A percentile compares a stretch with the other conserved stretches of the same genome.
Evolutionary conservation across 2,329 filamentous ascomycete genomes (phyloP).

Genomic region (Neopestalotiopsis rosae): DNA sequence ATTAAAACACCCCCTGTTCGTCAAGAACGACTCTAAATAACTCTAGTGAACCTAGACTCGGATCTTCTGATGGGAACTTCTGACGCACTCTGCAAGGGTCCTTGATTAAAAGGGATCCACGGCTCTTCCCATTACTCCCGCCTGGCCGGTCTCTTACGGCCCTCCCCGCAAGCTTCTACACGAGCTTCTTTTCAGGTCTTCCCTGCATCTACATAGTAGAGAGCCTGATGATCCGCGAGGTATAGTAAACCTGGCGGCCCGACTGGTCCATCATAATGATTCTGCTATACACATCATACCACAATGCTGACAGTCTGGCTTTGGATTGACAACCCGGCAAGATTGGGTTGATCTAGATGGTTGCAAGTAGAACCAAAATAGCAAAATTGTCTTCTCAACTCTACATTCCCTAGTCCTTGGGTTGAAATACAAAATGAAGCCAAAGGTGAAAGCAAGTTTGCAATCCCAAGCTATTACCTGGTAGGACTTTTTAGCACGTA

Average conservation of each 20-base stretch:
- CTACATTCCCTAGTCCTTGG: no score
- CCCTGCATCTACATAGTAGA: neutral
- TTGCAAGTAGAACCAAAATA: no score
- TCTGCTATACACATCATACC: neutral
- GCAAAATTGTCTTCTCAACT: no score
- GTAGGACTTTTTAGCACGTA: neutral
- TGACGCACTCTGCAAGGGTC: neutral
- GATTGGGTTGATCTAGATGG: no score
- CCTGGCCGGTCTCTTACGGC: neutral
- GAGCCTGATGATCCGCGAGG: neutral
- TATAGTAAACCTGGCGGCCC: neutral
- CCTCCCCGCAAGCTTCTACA: neutral
- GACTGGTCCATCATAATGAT: neutral
- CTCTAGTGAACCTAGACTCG: neutral
- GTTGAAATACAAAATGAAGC: no score
- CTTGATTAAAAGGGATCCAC: constrained; percentile 2
- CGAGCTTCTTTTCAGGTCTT: neutral
- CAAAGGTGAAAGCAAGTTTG: neutral
- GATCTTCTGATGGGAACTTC: neutral
- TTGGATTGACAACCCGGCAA: no score
- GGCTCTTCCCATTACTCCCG: neutral
- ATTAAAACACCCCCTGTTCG: no score
- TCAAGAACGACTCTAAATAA: neutral
- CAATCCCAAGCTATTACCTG: neutral
- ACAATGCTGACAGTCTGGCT: no score